Conservation (phyloP, 257 asterid species). For the Haberlea rhodopensis region DNA sequence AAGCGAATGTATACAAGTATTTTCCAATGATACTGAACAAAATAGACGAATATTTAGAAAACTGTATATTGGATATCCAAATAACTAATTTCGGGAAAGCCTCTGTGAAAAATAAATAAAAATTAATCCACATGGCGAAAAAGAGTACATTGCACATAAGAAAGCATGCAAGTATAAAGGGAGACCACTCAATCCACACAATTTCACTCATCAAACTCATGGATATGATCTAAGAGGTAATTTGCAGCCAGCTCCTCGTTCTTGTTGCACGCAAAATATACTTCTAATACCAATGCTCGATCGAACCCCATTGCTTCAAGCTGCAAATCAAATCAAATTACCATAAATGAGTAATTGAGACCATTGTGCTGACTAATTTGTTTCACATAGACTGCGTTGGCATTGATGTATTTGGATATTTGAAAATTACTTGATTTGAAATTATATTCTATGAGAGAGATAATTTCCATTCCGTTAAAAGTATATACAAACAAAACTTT, state of each 20-base stretch:
- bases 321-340: slow-evolving; percentile 43
- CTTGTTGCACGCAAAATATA: slow-evolving; percentile 76
- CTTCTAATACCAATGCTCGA: slow-evolving; percentile 68
- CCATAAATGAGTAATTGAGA: background rate
- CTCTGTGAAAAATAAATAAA: slow-evolving; percentile 23
- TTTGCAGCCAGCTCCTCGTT: slow-evolving; percentile 78
- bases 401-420: background rate
- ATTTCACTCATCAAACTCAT: slow-evolving; percentile 65
- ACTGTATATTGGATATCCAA: background rate
- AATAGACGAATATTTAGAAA: background rate
- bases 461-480: background rate
- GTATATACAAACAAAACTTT: too few relatives aligned
- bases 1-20: too few relatives aligned
- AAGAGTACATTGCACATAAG: slow-evolving; percentile 23
- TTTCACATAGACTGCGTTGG: too few relatives aligned
- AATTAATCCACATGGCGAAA: slow-evolving; percentile 26
- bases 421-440: background rate
- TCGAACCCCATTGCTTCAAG: slow-evolving; percentile 83
- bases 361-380: background rate
- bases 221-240: slow-evolving; percentile 69
- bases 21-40: too few relatives aligned
- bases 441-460: background rate
- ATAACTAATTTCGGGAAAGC: slow-evolving; percentile 5
- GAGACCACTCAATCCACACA: slow-evolving; percentile 1
- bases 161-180: background rate